A percentile compares a stretch with the other conserved stretches of the same genome.
Evolutionary conservation across 2,329 filamentous ascomycete species (phyloP).

Genomic region (Corinectria fuckeliana): DNA sequence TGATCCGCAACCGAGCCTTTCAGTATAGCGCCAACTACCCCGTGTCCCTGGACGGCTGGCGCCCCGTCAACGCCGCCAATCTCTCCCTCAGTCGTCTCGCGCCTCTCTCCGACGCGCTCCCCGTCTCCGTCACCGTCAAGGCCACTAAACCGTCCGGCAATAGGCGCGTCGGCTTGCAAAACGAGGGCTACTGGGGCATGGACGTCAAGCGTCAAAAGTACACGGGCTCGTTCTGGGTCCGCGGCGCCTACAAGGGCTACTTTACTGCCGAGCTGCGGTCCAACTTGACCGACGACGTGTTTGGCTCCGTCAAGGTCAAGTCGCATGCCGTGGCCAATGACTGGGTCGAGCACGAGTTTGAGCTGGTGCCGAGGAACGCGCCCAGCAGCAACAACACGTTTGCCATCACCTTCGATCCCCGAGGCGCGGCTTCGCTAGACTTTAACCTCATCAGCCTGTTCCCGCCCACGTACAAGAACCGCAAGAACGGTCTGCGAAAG

Average conservation of each 20-base stretch:
- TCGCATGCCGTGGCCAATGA: conserved; percentile 48
- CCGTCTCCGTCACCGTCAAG: conserved; percentile 57
- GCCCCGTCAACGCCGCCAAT: conserved; percentile 48
- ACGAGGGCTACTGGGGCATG: conserved; percentile 66
- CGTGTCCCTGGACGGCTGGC: conserved; percentile 54
- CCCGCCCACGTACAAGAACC: conserved; percentile 64
- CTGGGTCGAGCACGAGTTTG: conserved; percentile 60
- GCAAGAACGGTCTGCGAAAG: conserved; percentile 62
- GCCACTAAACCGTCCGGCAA: conserved; percentile 37
- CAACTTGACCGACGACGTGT: conserved; percentile 51
- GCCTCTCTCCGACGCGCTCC: conserved; percentile 60
- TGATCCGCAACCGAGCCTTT: conserved; percentile 75
- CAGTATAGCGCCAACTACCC: conserved; percentile 57
- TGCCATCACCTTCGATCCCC: conserved; percentile 57
- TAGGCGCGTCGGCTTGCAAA: conserved; percentile 52
- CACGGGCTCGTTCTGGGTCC: conserved; percentile 60
- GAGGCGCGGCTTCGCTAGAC: conserved; percentile 53
- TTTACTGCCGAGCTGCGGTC: conserved; percentile 57
- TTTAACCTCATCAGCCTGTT: conserved; percentile 67
- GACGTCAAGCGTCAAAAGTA: conserved; percentile 56
- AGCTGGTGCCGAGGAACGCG: conserved; percentile 53
- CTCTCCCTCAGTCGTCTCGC: conserved; percentile 55
- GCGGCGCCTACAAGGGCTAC: conserved; percentile 53
- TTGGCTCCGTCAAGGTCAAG: conserved; percentile 54
- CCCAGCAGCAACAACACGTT: conserved; percentile 64